phyloP scores from a whole-genome alignment of 768 basidiomycete species.

The Mycena belliarum region DNA sequence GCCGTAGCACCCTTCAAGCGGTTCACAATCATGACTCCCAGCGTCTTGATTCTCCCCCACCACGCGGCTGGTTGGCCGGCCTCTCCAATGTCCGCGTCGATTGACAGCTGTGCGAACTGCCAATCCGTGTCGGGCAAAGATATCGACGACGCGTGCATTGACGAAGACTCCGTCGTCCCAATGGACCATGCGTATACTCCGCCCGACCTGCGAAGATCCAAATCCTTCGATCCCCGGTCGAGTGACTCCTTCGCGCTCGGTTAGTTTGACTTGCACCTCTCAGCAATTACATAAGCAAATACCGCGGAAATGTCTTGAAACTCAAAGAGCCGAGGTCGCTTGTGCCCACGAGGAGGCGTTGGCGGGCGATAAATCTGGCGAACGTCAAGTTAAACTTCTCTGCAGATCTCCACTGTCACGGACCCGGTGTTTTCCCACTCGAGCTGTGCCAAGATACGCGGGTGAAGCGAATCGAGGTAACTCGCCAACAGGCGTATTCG shows the following conservation, averaged over 20 bases:
- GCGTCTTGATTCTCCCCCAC: slow-evolving; percentile 14
- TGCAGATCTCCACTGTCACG: background rate
- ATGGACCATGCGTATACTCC: slow-evolving; percentile 1
- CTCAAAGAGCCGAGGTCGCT: background rate
- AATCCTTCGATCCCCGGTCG: background rate
- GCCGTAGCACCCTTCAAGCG: slow-evolving; percentile 3
- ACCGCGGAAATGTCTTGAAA: background rate
- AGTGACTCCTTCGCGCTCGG: background rate
- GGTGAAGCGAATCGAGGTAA: slow-evolving; percentile 16
- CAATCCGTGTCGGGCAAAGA: slow-evolving; percentile 12
- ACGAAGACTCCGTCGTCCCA: background rate
- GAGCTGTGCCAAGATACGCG: slow-evolving; percentile 8
- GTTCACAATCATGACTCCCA: slow-evolving; percentile 7
- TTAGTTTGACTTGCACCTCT: background rate
- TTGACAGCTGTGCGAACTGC: background rate
- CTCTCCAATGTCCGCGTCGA: background rate
- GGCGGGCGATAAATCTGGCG: slow-evolving; percentile 18
- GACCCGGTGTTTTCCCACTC: slow-evolving; percentile 6
- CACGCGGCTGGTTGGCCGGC: background rate
- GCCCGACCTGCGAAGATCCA: background rate
- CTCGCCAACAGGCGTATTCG: background rate
- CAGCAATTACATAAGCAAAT: background rate
- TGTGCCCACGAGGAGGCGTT: slow-evolving; percentile 18
- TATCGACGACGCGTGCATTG: background rate
- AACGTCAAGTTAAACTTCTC: background rate